Evolutionary conservation across 148 eudicot genomes (phyloP).

Genomic region (Mesembryanthemum crystallinum): DNA sequence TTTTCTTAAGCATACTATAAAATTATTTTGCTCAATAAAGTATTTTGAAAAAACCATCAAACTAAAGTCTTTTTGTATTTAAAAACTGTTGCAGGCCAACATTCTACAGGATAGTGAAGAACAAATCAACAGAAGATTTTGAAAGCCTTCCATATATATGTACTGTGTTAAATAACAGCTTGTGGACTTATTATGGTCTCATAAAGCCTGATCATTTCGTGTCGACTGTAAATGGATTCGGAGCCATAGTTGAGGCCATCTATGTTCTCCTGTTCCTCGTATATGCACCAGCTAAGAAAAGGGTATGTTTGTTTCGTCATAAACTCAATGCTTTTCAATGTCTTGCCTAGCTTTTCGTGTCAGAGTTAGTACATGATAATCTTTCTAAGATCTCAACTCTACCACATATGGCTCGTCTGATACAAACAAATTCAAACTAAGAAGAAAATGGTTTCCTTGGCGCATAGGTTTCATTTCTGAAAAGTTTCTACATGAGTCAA

Average conservation of each 20-base stretch:
- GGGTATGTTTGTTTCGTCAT: background rate
- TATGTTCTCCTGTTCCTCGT: conserved; percentile 20
- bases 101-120: conserved; percentile 19
- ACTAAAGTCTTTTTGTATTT: background rate
- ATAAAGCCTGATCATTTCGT: conserved; percentile 25
- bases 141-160: conserved; percentile 27
- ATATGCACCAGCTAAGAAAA: conserved; percentile 17
- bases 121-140: conserved; percentile 29
- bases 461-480: too few relatives aligned
- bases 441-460: too few relatives aligned
- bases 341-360: too few relatives aligned
- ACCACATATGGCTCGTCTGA: too few relatives aligned
- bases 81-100: conserved; percentile 14
- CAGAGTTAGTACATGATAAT: too few relatives aligned
- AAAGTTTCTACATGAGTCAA: too few relatives aligned
- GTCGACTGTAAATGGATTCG: conserved; percentile 20
- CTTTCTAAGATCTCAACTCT: too few relatives aligned
- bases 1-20: background rate
- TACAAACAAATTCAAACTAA: too few relatives aligned
- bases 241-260: conserved; percentile 9
- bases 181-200: conserved; percentile 30
- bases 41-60: too few relatives aligned
- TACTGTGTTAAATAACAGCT: conserved; percentile 14
- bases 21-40: too few relatives aligned
- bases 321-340: background rate